Base-by-base conservation (phyloP, 805 yeast genomes). In the Citeromyces nyonsensis region DNA sequence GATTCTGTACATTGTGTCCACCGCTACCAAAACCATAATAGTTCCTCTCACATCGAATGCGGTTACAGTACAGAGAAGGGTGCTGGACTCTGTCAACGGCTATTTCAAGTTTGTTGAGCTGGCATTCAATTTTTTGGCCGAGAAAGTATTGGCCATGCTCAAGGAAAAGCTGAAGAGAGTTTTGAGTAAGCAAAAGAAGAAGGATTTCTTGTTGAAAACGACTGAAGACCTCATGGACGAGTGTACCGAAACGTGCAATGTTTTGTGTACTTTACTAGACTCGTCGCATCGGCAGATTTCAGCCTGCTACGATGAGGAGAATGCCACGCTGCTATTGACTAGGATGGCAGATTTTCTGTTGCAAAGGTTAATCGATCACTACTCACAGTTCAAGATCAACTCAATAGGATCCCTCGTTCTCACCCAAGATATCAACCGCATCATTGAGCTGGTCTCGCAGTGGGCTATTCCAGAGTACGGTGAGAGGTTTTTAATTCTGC, bases 401-500 rank as follows among this genome's bases (percentile, higher is more conserved):
- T 73, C 84, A 2, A 69, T 74, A 5, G 97, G 96, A 33, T 95
- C 94, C 22, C 63, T 77, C 38, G 70, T 79, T 10, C 66, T 83
- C 10, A 81, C 94, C 1, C 80, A 77, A 44, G 96, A 86, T 52
- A 73, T 81, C 6, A 78, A 80, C 26, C 69, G 80, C 30, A 82
- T 77, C 45, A 88, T 83, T 49, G 61, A 68, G 10, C 61, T 69
- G 10, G 63, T 80, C 28, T 83, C 75, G 35, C 63, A 62, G 28
- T 83, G 61, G 6, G 37, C 33, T 8, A 60, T 79, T 10, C 62
- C 65, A 2, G 73, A 67, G 28, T 53, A 82, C 20, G 57, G 73
- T 4, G 80, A 73, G 24, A 65, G 66, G 36, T 77, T 81, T 54
- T 72, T 71, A 32, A 63, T 83, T 9, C 56, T 86, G 39, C 69